A percentile compares a stretch with the other conserved stretches of the same genome.
Evolutionary conservation across 2,329 filamentous ascomycete genomes (phyloP).

Genomic region (Colletotrichum sansevieriae): DNA sequence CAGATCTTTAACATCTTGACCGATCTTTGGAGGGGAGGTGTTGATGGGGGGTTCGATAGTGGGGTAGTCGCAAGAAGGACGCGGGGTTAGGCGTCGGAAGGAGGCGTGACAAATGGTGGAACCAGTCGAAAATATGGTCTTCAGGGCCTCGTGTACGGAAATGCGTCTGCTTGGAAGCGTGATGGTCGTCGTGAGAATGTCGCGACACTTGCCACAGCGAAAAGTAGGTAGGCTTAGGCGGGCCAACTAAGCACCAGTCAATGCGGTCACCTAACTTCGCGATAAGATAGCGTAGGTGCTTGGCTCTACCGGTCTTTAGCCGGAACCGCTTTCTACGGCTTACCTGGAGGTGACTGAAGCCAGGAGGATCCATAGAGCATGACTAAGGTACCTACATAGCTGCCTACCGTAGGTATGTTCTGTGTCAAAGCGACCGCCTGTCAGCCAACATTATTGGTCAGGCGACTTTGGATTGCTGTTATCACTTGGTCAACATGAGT

Average conservation of each 20-base stretch:
- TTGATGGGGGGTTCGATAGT: conserved; percentile 30
- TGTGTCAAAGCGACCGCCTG: neutral
- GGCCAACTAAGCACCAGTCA: conserved; percentile 37
- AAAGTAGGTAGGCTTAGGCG: conserved; percentile 21
- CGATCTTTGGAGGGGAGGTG: conserved; percentile 28
- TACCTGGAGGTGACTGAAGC: neutral
- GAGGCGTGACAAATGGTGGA: neutral
- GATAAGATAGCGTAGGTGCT: conserved; percentile 37
- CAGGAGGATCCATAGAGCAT: too few species aligned
- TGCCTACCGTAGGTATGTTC: neutral
- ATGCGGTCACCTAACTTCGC: conserved; percentile 40
- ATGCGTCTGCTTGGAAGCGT: neutral
- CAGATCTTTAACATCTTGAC: conserved; percentile 97
- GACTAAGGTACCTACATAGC: neutral
- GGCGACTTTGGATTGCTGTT: neutral
- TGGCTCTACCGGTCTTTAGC: conserved; percentile 35
- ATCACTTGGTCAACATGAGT: neutral
- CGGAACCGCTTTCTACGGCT: conserved; percentile 14
- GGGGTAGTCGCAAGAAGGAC: conserved; percentile 14
- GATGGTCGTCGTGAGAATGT: conserved; percentile 8
- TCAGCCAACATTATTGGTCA: neutral
- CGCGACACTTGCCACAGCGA: conserved; percentile 38
- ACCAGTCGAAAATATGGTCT: neutral
- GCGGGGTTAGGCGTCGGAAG: neutral
- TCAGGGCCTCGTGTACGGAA: neutral